A percentile compares a stretch with the other conserved stretches of the same genome.
Evolutionary conservation across 2,329 filamentous ascomycete genomes (phyloP).

Genomic region (Apiospora marii): DNA sequence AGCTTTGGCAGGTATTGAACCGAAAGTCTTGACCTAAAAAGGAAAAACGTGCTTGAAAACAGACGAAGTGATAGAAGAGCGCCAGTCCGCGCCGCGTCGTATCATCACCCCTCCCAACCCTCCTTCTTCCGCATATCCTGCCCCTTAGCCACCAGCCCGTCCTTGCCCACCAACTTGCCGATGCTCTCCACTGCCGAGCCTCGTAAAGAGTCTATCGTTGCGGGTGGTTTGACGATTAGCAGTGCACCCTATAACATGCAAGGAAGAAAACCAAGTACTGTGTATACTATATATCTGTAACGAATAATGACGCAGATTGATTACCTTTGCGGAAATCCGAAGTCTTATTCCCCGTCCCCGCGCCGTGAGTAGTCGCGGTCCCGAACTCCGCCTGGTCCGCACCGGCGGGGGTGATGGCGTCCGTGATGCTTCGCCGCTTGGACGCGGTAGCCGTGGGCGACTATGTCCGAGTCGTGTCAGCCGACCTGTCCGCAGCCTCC

Average conservation of each 20-base stretch:
- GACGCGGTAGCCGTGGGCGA: neutral
- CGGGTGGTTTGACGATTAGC: no score
- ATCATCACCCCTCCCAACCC: constrained; percentile 13
- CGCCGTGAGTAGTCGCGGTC: constrained; percentile 15
- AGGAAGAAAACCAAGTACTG: no score
- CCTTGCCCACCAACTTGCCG: constrained; percentile 7
- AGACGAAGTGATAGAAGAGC: neutral
- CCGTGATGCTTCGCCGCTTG: neutral
- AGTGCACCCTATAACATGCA: no score
- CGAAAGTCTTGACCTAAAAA: no score
- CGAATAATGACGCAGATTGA: neutral
- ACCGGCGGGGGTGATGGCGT: neutral
- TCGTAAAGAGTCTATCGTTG: neutral
- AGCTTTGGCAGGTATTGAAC: no score
- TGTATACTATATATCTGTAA: no score
- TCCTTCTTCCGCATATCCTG: constrained; percentile 5
- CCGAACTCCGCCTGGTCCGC: constrained; percentile 12
- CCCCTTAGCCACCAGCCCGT: constrained; percentile 4
- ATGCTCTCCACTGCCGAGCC: constrained; percentile 7
- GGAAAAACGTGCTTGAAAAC: neutral
- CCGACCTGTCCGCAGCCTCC: neutral
- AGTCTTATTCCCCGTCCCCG: constrained; percentile 17
- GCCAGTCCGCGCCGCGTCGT: neutral
- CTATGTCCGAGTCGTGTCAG: neutral
- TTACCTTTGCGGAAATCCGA: constrained; percentile 14